Percentiles rank a stretch among this genome's conserved stretches.
Conservation (phyloP, 768 basidiomycete species). For the Termitomyces sp. region DNA sequence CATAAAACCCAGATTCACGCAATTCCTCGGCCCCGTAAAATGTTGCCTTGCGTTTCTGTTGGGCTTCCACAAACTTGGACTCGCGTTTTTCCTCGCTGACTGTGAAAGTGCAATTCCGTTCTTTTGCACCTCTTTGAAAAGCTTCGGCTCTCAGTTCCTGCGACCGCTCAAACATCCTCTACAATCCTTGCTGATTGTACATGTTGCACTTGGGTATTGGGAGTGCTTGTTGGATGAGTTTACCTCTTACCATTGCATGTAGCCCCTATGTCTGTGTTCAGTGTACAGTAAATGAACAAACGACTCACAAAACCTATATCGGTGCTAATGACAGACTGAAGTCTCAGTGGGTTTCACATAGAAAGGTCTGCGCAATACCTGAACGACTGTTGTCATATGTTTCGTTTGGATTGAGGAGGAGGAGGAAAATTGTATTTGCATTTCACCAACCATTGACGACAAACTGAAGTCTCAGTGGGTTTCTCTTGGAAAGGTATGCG, state of each 20-base stretch:
- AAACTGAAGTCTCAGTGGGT: no score
- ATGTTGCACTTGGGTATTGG: neutral
- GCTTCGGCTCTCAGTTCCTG: neutral
- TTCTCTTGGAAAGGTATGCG: no score
- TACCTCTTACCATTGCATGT: neutral
- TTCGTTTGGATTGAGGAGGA: no score
- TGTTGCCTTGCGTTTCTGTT: neutral
- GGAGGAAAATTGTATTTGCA: no score
- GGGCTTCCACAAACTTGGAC: neutral
- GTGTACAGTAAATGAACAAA: neutral
- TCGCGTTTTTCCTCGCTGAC: slow-evolving; percentile 1
- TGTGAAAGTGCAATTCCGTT: neutral
- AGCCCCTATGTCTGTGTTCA: neutral
- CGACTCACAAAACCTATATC: neutral
- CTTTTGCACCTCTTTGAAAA: neutral
- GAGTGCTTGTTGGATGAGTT: neutral
- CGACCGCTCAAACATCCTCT: neutral
- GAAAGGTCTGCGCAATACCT: no score
- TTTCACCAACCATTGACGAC: no score
- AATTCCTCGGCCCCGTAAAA: neutral
- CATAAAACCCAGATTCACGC: neutral
- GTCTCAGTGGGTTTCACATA: no score
- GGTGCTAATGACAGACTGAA: no score
- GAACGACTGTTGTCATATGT: no score
- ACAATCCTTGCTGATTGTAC: neutral